phyloP scores from a whole-genome alignment of 352 stramenopile species.

The Phytophthora litchii region DNA sequence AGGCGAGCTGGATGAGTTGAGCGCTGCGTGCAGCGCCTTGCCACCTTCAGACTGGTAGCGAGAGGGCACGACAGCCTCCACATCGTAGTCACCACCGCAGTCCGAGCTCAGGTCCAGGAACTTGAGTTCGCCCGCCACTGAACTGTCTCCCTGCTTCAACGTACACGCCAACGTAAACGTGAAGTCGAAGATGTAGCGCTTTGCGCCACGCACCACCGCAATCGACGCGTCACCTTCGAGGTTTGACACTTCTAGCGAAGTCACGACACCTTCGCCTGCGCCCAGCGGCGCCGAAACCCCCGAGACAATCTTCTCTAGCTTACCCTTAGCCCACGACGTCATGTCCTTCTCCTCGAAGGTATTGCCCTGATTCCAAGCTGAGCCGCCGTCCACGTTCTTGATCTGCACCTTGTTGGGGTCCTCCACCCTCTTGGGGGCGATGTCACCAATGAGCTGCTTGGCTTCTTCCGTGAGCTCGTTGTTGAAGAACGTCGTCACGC shows the following conservation, averaged over 20 bases:
- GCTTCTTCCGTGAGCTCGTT: slow-evolving; percentile 97
- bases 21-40: slow-evolving; percentile 70
- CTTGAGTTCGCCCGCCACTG: slow-evolving; percentile 59
- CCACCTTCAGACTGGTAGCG: slow-evolving; percentile 73
- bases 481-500: slow-evolving; percentile 99
- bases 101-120: slow-evolving; percentile 88
- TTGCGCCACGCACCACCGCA: slow-evolving; percentile 91
- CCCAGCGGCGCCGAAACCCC: slow-evolving; percentile 47
- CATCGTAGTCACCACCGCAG: slow-evolving; percentile 69
- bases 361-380: slow-evolving; percentile 94
- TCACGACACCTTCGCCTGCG: slow-evolving; percentile 45
- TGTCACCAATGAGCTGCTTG: slow-evolving; percentile 98
- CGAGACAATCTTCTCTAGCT: slow-evolving; percentile 66
- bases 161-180: slow-evolving; percentile 62
- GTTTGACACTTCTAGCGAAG: slow-evolving; percentile 73
- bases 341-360: slow-evolving; percentile 95
- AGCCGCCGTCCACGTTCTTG: slow-evolving; percentile 84
- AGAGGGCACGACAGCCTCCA: slow-evolving; percentile 66
- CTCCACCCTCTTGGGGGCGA: slow-evolving; percentile 86
- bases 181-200: slow-evolving; percentile 93
- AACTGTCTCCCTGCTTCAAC: slow-evolving; percentile 35
- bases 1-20: slow-evolving; percentile 54
- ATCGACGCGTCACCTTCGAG: slow-evolving; percentile 94
- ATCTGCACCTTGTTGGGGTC: slow-evolving; percentile 79
- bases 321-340: slow-evolving; percentile 83